Base-by-base conservation (phyloP, 345 rosid species). In the Populus ilicifolia region DNA sequence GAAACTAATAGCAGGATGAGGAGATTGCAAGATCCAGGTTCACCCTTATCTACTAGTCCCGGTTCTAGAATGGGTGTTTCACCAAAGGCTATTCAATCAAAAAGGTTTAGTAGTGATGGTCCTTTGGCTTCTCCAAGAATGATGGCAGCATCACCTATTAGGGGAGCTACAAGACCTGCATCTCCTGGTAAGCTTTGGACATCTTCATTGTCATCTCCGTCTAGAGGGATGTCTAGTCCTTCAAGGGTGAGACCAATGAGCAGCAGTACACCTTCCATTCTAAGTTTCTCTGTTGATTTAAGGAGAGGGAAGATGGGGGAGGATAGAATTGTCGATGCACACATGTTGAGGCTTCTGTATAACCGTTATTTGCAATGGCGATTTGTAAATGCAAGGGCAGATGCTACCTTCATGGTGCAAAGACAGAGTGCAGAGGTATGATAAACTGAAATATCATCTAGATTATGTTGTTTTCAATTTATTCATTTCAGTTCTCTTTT, bases 1-100 rank as follows among this genome's bases (percentile, higher is more conserved):
- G 98, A 95, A 84, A 92, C 98, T 61, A 93, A 95, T 78, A 90
- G 88, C 81, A 88, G 96, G 84, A 79, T 95, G 84, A 90, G 99
- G 80, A 83, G 98, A 80, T 81, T 93, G 72, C 98, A 90, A 79
- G 99, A 95, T 85, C 97, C 94, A 0, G 89, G 94, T 23, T 92
- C 94, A 2, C 94, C 93, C 27, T 77, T 89, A 74, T 90, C 84
- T 29, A 67, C 85, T 29, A 90, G 92, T 82, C 94, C 92, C 6
- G 86, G 86, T 72, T 86, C 88, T 1, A 89, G 91, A 85, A 83
- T 76, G 62, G 85, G 83, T 76, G 33, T 85, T 62, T 84, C 90
- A 63, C 80, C 92, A 71, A 95, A 89, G 84, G 70, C 83, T 20
- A 79, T 78, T 78, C 97, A 89, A 35, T 88, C 93, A 6, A 89